phyloP scores from a whole-genome alignment of 768 basidiomycete genomes.

The Leccinellum albellum region DNA sequence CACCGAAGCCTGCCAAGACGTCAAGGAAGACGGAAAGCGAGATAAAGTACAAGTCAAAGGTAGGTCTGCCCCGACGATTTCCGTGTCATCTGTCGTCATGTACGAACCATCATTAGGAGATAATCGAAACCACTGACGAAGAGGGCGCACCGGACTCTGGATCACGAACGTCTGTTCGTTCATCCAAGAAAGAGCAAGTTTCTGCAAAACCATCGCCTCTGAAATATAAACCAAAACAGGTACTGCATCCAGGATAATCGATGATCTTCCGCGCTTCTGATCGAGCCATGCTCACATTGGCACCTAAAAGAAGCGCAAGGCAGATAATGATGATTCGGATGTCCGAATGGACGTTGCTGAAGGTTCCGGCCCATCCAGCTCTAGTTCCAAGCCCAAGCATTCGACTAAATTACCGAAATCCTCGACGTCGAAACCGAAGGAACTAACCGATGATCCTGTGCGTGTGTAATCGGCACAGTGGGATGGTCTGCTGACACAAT shows the following conservation, averaged over 20 bases:
- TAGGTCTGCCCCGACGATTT: not conserved
- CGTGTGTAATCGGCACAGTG: not conserved
- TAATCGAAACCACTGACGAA: conserved; percentile 29
- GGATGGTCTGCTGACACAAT: conserved; percentile 4
- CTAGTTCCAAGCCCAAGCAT: conserved; percentile 3
- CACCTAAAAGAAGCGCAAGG: not conserved
- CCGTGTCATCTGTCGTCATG: not conserved
- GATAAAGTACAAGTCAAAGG: conserved; percentile 26
- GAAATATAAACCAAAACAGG: conserved; percentile 14
- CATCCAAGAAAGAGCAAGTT: conserved; percentile 8
- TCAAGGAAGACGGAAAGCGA: conserved; percentile 21
- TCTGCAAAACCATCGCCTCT: conserved; percentile 2
- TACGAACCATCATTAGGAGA: conserved; percentile 12
- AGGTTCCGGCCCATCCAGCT: conserved; percentile 11
- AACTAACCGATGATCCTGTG: conserved; percentile 16
- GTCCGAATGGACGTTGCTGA: conserved; percentile 4
- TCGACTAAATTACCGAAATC: conserved; percentile 2
- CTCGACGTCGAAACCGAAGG: conserved; percentile 5
- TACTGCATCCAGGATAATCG: not conserved
- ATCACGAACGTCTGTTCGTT: not conserved
- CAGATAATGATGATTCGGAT: conserved; percentile 6
- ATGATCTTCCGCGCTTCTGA: not conserved
- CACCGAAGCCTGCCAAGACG: conserved; percentile 5
- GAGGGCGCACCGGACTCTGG: conserved; percentile 14
- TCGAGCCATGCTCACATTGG: not conserved